These are phyloP conservation scores for Calocybe cyanea DNA, from an alignment of 768 basidiomycete genomes.

Conservation along the genomic window DNA sequence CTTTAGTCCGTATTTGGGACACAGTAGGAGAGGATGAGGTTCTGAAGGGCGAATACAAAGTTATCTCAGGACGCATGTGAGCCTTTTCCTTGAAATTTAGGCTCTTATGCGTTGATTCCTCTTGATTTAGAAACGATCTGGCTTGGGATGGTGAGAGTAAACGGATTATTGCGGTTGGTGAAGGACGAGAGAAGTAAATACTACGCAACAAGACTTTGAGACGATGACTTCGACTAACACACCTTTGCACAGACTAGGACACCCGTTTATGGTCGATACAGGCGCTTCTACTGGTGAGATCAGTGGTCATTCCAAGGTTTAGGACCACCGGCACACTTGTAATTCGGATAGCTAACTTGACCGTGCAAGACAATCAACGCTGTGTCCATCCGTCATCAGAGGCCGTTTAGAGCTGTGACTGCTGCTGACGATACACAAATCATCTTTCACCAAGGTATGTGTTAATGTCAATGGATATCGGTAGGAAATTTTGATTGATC, in stretches of 20 bases:
- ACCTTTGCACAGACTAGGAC: conserved; percentile 58
- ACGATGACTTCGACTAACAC: too few relatives aligned
- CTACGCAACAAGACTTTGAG: too few relatives aligned
- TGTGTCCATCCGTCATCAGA: conserved; percentile 80
- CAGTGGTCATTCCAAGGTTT: conserved; percentile 82
- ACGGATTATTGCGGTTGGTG: conserved; percentile 91
- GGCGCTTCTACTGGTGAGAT: conserved; percentile 89
- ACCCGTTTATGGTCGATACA: conserved; percentile 79
- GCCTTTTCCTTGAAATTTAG: conserved; percentile 17
- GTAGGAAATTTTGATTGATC: not conserved
- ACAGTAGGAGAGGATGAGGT: conserved; percentile 79
- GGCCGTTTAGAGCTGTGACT: conserved; percentile 89
- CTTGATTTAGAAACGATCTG: conserved; percentile 71
- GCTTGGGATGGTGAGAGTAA: conserved; percentile 97
- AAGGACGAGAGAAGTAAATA: conserved; percentile 83
- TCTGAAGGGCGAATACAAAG: conserved; percentile 78
- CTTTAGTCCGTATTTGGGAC: conserved; percentile 90
- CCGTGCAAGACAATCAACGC: conserved; percentile 70
- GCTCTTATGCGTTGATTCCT: not conserved
- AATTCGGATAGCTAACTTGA: not conserved
- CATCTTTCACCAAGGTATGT: conserved; percentile 74
- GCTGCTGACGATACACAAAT: conserved; percentile 81
- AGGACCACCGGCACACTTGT: not conserved
- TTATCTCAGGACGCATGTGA: conserved; percentile 70
- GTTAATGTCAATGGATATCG: not conserved